A percentile compares a stretch with the other conserved stretches of the same genome.
phyloP scores from a whole-genome alignment of 176 grass and related monocot genomes.

The Raddia distichophylla region DNA sequence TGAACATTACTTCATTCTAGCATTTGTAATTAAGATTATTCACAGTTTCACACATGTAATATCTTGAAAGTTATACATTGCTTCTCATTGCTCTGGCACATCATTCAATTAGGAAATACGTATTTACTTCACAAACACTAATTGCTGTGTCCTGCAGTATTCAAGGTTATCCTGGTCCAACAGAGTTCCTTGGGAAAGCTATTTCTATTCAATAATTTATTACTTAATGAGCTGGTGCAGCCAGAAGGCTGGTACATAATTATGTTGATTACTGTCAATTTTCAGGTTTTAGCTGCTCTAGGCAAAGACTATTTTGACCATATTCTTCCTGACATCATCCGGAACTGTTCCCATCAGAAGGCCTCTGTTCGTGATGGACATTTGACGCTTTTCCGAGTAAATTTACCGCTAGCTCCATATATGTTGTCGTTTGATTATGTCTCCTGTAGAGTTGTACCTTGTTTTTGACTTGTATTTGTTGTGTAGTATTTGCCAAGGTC shows the following conservation, averaged over 20 bases:
- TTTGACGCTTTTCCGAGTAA: slow-evolving; percentile 90
- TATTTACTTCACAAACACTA: not conserved
- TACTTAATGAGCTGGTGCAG: slow-evolving; percentile 1
- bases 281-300: slow-evolving; percentile 94
- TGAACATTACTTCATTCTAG: slow-evolving; percentile 21
- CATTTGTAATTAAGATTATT: slow-evolving; percentile 4
- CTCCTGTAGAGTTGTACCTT: slow-evolving; percentile 23
- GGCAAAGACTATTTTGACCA: slow-evolving; percentile 89
- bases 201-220: not conserved
- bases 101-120: slow-evolving; percentile 5
- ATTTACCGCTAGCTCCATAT: slow-evolving; percentile 6
- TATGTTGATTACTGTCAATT: slow-evolving; percentile 43
- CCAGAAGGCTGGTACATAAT: slow-evolving; percentile 9
- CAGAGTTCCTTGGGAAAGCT: not conserved
- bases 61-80: not conserved
- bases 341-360: slow-evolving; percentile 93
- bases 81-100: slow-evolving; percentile 26
- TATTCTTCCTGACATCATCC: slow-evolving; percentile 94
- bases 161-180: slow-evolving; percentile 22
- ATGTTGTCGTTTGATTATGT: slow-evolving; percentile 6
- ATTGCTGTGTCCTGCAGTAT: slow-evolving; percentile 20
- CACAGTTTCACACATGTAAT: slow-evolving; percentile 28
- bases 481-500: slow-evolving; percentile 92
- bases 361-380: slow-evolving; percentile 95
- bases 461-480: slow-evolving; percentile 43